These are phyloP conservation scores for Elaeis guineensis DNA, from an alignment of 176 grass and related monocot genomes.

Conservation along the genomic window DNA sequence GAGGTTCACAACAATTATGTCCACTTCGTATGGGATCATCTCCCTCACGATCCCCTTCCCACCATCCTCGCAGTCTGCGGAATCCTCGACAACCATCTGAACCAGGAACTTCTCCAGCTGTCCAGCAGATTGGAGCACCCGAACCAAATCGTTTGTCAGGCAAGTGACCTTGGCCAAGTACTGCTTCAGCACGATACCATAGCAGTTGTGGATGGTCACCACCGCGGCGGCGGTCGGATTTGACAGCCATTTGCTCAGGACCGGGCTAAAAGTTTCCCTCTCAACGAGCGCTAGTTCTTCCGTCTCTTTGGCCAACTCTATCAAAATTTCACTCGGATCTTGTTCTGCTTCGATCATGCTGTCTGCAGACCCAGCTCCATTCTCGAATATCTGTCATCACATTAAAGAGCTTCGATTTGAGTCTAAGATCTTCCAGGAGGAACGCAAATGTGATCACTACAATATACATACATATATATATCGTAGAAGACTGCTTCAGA, in stretches of 20 bases:
- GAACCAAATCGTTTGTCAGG: slow-evolving; percentile 74
- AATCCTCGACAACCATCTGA: slow-evolving; percentile 77
- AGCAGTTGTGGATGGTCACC: slow-evolving; percentile 71
- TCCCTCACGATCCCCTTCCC: slow-evolving; percentile 62
- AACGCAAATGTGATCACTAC: background rate
- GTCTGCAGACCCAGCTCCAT: slow-evolving; percentile 29
- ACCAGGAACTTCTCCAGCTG: slow-evolving; percentile 65
- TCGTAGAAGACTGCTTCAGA: too few species aligned
- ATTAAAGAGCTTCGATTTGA: background rate
- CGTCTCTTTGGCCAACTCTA: slow-evolving; percentile 49
- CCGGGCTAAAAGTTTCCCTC: slow-evolving; percentile 57
- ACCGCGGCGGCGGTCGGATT: slow-evolving; percentile 50
- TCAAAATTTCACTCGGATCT: slow-evolving; percentile 50
- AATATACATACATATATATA: too few species aligned
- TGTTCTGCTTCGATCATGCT: slow-evolving; percentile 41
- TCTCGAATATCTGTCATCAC: slow-evolving; percentile 51
- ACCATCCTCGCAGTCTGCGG: slow-evolving; percentile 44
- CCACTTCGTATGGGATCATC: slow-evolving; percentile 84
- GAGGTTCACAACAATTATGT: slow-evolving; percentile 56
- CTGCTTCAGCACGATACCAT: slow-evolving; percentile 63
- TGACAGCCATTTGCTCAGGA: slow-evolving; percentile 57
- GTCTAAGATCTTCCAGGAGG: background rate
- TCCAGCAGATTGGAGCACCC: slow-evolving; percentile 64
- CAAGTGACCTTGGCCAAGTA: slow-evolving; percentile 44
- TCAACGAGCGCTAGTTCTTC: slow-evolving; percentile 58